Conservation (phyloP, 768 basidiomycete genomes). For the Strobilomyces echinocephalus region DNA sequence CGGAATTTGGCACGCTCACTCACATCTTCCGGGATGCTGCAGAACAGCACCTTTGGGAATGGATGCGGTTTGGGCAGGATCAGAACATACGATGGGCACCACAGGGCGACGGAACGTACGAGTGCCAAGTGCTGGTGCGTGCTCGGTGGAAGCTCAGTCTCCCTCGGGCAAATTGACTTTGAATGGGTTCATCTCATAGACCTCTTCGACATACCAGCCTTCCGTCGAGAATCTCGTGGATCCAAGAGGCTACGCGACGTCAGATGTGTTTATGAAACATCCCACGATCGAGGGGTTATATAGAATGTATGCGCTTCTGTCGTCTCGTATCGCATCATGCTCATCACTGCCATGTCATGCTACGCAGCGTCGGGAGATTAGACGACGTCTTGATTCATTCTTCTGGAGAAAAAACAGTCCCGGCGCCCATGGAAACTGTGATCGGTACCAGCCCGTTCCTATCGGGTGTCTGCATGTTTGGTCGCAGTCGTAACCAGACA, state of each 20-base stretch:
- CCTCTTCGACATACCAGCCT: neutral
- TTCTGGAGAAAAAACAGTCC: too few relatives aligned
- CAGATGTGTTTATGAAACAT: neutral
- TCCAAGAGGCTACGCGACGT: neutral
- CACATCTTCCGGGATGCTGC: conserved; percentile 3
- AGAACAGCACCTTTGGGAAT: conserved; percentile 34
- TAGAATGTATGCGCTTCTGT: neutral
- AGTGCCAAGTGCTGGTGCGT: conserved; percentile 36
- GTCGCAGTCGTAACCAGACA: too few relatives aligned
- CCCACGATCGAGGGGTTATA: neutral
- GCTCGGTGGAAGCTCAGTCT: neutral
- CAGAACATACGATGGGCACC: conserved; percentile 30
- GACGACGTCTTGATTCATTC: too few relatives aligned
- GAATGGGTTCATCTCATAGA: neutral
- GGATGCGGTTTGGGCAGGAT: conserved; percentile 23
- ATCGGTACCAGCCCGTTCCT: too few relatives aligned
- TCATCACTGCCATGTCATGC: too few relatives aligned
- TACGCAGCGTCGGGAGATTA: too few relatives aligned
- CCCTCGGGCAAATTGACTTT: neutral
- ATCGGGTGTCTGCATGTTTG: too few relatives aligned
- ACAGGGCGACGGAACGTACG: conserved; percentile 36
- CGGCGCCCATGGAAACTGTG: too few relatives aligned
- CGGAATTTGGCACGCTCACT: conserved; percentile 31
- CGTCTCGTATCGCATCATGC: too few relatives aligned
- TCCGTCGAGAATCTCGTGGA: neutral